A percentile compares a stretch with the other conserved stretches of the same genome.
Conservation (phyloP, 2,329 filamentous ascomycete genomes). For the Leptographium galeiforme region DNA sequence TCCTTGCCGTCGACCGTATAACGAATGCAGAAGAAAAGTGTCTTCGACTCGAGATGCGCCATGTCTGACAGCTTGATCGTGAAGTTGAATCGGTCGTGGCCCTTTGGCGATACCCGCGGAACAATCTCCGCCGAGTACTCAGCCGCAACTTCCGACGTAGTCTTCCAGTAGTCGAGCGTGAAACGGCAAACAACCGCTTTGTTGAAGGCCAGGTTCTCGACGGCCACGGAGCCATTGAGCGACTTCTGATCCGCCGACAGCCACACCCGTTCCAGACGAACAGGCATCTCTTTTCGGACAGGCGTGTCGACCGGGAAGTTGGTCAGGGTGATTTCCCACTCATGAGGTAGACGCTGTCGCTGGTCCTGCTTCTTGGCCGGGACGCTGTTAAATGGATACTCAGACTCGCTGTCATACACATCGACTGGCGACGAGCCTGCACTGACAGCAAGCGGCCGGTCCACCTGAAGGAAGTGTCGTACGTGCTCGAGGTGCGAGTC, state of each 20-base stretch:
- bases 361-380: slow-evolving; percentile 21
- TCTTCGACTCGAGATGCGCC: slow-evolving; percentile 84
- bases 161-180: slow-evolving; percentile 97
- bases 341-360: slow-evolving; percentile 41
- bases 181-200: slow-evolving; percentile 87
- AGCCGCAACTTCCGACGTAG: slow-evolving; percentile 84
- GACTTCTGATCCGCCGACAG: slow-evolving; percentile 79
- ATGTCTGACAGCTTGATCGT: slow-evolving; percentile 86
- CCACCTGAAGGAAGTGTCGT: slow-evolving; percentile 86
- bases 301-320: slow-evolving; percentile 66
- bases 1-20: slow-evolving; percentile 77
- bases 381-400: slow-evolving; percentile 68
- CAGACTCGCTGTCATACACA: slow-evolving; percentile 69
- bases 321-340: slow-evolving; percentile 76
- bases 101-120: slow-evolving; percentile 44
- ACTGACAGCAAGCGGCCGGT: slow-evolving; percentile 90
- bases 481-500: slow-evolving; percentile 94
- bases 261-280: slow-evolving; percentile 77
- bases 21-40: slow-evolving; percentile 79
- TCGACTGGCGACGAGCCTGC: slow-evolving; percentile 87
- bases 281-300: slow-evolving; percentile 49
- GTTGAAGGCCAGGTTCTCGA: slow-evolving; percentile 79
- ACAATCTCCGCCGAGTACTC: slow-evolving; percentile 73
- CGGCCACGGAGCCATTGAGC: slow-evolving; percentile 69
- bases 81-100: slow-evolving; percentile 84